Percentiles rank a stretch among this genome's conserved stretches.
These are phyloP conservation scores for Colletotrichum filicis DNA, from an alignment of 2,329 filamentous ascomycete species.

Conservation along the genomic window DNA sequence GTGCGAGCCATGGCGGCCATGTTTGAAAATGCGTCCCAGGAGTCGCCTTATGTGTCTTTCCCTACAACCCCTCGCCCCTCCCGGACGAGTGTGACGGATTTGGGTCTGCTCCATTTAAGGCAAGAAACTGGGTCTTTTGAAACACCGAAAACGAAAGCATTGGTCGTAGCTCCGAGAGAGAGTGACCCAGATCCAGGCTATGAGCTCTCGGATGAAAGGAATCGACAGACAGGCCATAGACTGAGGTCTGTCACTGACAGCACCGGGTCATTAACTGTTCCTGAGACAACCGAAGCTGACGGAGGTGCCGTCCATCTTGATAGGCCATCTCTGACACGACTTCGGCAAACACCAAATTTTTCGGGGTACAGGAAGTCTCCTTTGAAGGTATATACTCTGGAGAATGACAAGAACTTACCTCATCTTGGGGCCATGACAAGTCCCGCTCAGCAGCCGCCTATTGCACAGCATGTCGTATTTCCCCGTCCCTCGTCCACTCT, in stretches of 20 bases:
- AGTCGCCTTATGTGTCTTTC: constrained; percentile 37
- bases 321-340: not conserved
- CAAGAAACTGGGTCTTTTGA: constrained; percentile 38
- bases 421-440: constrained; percentile 52
- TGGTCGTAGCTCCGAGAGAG: constrained; percentile 36
- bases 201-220: not conserved
- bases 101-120: constrained; percentile 16
- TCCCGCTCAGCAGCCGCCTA: constrained; percentile 48
- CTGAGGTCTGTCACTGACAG: not conserved
- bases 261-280: not conserved
- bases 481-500: constrained; percentile 46
- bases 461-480: constrained; percentile 51
- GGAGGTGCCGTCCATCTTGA: constrained; percentile 35
- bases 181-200: constrained; percentile 2
- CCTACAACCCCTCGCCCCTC: constrained; percentile 2
- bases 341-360: not conserved
- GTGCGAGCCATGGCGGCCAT: constrained; percentile 64
- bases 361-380: not conserved
- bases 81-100: constrained; percentile 9
- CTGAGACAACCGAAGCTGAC: not conserved
- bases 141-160: constrained; percentile 31
- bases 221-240: not conserved
- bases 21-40: constrained; percentile 54
- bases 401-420: constrained; percentile 36
- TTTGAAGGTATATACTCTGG: not conserved